Evolutionary conservation across 768 basidiomycete species (phyloP), one percentile per base, ranked within the genome.

Genomic region (Tricholomella constricta): DNA sequence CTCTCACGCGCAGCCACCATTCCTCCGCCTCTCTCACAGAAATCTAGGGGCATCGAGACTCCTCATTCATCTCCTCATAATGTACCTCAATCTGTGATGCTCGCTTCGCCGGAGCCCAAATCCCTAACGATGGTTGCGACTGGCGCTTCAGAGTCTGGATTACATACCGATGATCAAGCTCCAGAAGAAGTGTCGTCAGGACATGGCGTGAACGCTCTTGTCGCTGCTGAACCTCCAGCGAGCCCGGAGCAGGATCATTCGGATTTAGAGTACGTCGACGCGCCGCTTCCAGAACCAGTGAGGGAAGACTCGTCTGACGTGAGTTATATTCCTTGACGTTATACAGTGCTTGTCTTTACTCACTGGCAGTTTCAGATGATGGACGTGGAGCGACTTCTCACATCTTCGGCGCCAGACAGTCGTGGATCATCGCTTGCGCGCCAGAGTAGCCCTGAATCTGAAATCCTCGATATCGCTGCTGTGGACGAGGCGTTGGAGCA

Each of bases 341-440:
- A n/a, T 9, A 22, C 19, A 3, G n/a, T 11, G 12, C 10, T 25
- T 17, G 4, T 7, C 10, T 6, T 27, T 25, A 43, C 25, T 43
- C 14, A 43, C 26, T 6, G 7, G 22, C 20, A 31, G 5, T 15
- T 40, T 31, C 31, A 55, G 54, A 52, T 52, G 54, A 59, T 59
- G 55, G 58, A 56, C 19, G 58, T 59, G 12, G 58, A 59, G 43
- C 19, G 50, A 4, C 19, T 56, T 3, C 51, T 59, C 5, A 37
- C 32, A n/a, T 9, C 35, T 19, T 45, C 34, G 9, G n/a, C 22
- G 23, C 23, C 31, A 1, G 29, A 40, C 34, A 46, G 52, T 26
- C 51, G 32, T 11, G n/a, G 17, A 7, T n/a, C 51, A 15, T 4
- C 29, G n/a, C 49, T 20, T 19, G 32, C 20, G 3, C 23, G 31